These are phyloP conservation scores for Cryptosporidium sp. DNA, from an alignment of 169 alveolate genomes.

Conservation along the genomic window DNA sequence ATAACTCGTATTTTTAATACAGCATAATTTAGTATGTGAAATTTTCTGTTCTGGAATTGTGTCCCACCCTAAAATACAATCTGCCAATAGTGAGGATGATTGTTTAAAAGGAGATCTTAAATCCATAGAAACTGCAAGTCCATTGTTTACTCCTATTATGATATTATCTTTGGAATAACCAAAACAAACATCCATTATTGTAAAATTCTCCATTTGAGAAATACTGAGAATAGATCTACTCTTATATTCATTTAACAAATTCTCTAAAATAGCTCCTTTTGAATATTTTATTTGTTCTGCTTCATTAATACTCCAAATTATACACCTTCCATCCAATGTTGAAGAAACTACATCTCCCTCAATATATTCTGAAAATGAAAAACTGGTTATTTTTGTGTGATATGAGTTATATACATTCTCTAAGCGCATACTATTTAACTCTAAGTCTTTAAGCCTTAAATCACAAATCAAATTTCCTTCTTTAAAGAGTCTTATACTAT, in stretches of 20 bases:
- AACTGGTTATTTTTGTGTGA: conserved; percentile 47
- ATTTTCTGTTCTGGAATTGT: neutral
- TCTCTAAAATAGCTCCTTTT: conserved; percentile 3
- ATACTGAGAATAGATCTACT: neutral
- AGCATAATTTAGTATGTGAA: conserved; percentile 15
- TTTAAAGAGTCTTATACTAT: conserved; percentile 39
- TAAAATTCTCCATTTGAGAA: conserved; percentile 12
- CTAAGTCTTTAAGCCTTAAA: conserved; percentile 33
- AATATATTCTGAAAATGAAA: conserved; percentile 21
- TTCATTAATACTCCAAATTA: conserved; percentile 28
- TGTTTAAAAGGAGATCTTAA: conserved; percentile 70
- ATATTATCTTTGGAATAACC: conserved; percentile 46
- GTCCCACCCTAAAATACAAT: conserved; percentile 68
- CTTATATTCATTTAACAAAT: neutral
- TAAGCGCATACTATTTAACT: conserved; percentile 31
- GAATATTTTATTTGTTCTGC: neutral
- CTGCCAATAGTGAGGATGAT: conserved; percentile 27
- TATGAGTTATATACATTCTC: conserved; percentile 22
- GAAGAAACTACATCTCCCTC: conserved; percentile 37
- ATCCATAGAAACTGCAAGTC: conserved; percentile 62
- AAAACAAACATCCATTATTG: conserved; percentile 69
- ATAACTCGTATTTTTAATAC: conserved; percentile 36
- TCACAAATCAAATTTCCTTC: conserved; percentile 57
- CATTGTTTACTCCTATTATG: conserved; percentile 38
- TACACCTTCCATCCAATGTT: conserved; percentile 54